Base-by-base conservation (phyloP, 768 basidiomycete genomes). In the Peribolospora baueri region DNA sequence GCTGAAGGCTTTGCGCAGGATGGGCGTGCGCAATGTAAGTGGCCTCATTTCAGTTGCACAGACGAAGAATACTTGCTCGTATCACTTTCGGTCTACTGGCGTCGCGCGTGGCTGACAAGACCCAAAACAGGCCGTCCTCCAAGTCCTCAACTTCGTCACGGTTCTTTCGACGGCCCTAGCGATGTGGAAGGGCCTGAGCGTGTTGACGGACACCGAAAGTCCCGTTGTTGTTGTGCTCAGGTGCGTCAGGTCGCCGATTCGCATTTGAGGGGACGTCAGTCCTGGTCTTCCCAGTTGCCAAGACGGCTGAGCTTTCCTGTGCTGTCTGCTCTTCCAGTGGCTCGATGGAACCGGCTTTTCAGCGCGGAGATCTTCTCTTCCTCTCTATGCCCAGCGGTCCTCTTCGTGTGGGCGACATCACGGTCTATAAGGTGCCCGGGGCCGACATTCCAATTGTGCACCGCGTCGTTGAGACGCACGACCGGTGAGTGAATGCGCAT, bases 161-260 rank as follows among this genome's bases (percentile, higher is more conserved):
- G 85, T 93, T 55, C 76, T 93, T 54, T 78, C 85, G 5, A 84
- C 85, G 3, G 88, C 90, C 2, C 72, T 98, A 51, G 93, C 93
- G 87, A 83, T 95, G 59, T 98, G 87, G 87, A 97, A 97, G 67
- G 87, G 82, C 6, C 72, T 97, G 51, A 82, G 85, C 37, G 73
- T 95, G 13, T 61, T 85, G 52, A 82, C 84, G 57, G 93, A 95
- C 68, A 84, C 87, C 0, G 90, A 91, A 67, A 86, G 83, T 1
- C 91, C 91, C 0, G 90, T 97, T 40, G 91, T 95, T 5, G 90
- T 97, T 51, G 91, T 95, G 1, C 72, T 97, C 14, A 93, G 87
- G 91, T 84, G 46, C 60, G 76, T 64, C 13, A 52, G 40, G 50
- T 45, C 11, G 42, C 51, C 43, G 10, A 36, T 42, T 39, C 50